Base-by-base conservation (phyloP, 495 filamentous ascomycete species). In the Penicillium fimorum region DNA sequence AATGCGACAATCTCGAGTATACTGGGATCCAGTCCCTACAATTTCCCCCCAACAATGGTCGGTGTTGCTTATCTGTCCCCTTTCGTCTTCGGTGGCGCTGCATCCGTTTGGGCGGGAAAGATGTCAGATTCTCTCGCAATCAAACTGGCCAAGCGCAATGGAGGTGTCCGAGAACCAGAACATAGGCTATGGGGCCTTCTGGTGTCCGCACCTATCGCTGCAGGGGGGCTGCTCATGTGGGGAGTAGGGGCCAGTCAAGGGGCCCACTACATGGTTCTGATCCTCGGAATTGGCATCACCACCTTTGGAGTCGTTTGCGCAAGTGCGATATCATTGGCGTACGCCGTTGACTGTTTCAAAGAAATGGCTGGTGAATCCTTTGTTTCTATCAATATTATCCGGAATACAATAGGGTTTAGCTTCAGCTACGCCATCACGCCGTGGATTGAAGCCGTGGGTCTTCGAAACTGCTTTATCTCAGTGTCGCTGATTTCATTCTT, bases 351-450 rank as follows among this genome's bases (percentile, higher is more conserved):
- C 45, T 57, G 58, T 37, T 66, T 56, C 29, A 65, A 56, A 44
- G 81, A 82, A 40, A 58, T 84, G 9, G 71, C 74, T 20, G 79
- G 81, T 8, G 80, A 83, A 55, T 72, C 76, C 0, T 71, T 83
- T 38, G 78, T 82, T 10, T 77, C 80, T 13, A 78, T 82, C 11
- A 84, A 84, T 33, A 53, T 84, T 1, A 72, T 83, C 41, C 75
- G 82, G 1, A 84, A 84, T 56, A 81, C 76, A 11, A 83, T 83
- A 72, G 72, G 70, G 2, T 43, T 43, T 43, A 20, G 20, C 18
- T 43, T 43, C 2, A 43, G 41, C 41, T 43, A 43, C 3, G 41
- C 41, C 4, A 24, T 43, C 11, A 43, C 20, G 10, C 41, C 41
- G 4, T 24, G 41, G 41, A 24, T 43, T 24, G 41, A 43, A 4